Evolutionary conservation across 169 alveolate species (phyloP), one percentile per base, ranked within the genome.

Genomic region (Cryptosporidium sp.): DNA sequence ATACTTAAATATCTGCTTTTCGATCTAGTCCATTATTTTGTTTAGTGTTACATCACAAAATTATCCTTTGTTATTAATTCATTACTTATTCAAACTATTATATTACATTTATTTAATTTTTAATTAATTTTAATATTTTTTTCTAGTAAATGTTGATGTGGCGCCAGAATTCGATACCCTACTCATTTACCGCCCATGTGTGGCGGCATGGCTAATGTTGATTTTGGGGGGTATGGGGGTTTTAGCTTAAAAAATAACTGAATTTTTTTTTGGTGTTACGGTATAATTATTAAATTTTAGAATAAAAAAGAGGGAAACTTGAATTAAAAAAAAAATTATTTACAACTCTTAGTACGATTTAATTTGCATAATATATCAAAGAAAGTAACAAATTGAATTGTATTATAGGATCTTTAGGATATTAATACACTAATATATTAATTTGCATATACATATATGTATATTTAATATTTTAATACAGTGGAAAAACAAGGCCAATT

Each of bases 161-260:
- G 67, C 67, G 67, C 67, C 67, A 55, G 9, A 1, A 1, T 3
- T 12, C 67, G 67, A 26, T 55, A 55, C 67, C 67, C n/a, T 45
- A 14, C 1, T 2, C 0, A 4, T 26, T 55, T 55, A n/a, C 37
- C 67, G 67, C 67, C 12, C 3, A 26, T 23, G 67, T 55, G 29
- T 55, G 67, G 67, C 67, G 67, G 67, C 35, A 55, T 26, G 67
- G 33, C 3, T 55, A 3, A 14, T 26, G 67, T 37, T 55, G 48
- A 26, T n/a, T 16, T 55, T 55, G 67, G 67, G 67, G 67, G 67
- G 67, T 55, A 55, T 55, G 67, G 33, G 67, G 67, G 67, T 35
- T n/a, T 55, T n/a, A 26, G 21, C 21, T 45, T 45, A 3, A 5
- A 16, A n/a, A 55, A 55, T 7, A 23, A 10, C 37, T 55, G 67